Evolutionary conservation across 129 eudicot species (phyloP), one percentile per base, ranked within the genome.

Genomic region (Lactuca sativa): DNA sequence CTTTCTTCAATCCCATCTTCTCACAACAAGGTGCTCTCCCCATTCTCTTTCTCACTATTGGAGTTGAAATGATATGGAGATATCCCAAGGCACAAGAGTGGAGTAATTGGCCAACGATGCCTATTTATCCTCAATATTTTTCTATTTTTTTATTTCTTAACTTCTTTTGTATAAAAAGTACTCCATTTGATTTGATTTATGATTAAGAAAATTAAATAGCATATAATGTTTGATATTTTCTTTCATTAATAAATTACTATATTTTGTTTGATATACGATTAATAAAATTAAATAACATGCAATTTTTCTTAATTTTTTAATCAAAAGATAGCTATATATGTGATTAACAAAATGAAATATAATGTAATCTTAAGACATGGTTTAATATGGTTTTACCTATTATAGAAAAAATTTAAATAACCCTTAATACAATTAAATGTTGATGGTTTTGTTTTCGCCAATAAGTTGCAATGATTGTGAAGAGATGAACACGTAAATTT

Each of bases 21-120:
- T 85, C 89, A 85, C 95, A 90, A 66, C 96, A 90, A 6, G 95
- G 95, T 68, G 87, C 87, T 85, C 97, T 90, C 75, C 82, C 97
- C 97, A 90, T 90, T 59, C 15, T 49, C 9, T 61, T 37, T 75
- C 30, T 80, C 9, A 15, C 38, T 40, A 14, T 67, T 38, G 63
- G 33, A 60, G 44, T 36, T 58, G 37, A 48, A 67, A 40, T 62
- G 66, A 34, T 14, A 37, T 36, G 18, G 7, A 75, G 47, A 75
- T 59, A 67, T 51, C 13, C 43, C 61, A 76, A 49, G 43, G 51
- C 64, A 68, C 64, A 49, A 76, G 64, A 43, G 18, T 37, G 56
- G 62, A 48, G 80, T 25, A 21, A 58, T 47, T 59, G 37, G 62
- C 74, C 80, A 66, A 34, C 12, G 74, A 30, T 59, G 80, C 12